Evolutionary conservation across 768 basidiomycete species (phyloP), one percentile per base, ranked within the genome.

Genomic region (Tricholoma saponaceum): DNA sequence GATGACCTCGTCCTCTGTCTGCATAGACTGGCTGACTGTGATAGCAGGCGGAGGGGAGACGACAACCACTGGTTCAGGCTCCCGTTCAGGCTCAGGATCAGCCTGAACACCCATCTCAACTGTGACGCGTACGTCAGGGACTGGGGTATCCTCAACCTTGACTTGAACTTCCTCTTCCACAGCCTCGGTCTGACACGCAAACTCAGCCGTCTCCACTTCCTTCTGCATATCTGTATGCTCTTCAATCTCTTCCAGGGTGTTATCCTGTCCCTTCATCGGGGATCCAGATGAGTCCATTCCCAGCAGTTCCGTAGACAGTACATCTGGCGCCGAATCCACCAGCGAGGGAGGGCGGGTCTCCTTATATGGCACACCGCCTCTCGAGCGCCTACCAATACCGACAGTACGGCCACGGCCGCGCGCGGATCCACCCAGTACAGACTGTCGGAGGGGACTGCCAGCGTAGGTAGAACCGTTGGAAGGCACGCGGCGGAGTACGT

Each of bases 281-380:
- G 79, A 76, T 59, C 76, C 74, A 50, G 47, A 30, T 9, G 47
- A n/a, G 35, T 77, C 77, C 56, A 79, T 70, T 8, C 44, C 80
- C 74, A 64, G 54, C 50, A 92, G 72, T 65, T 89, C 89, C 39
- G 83, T 79, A 23, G 88, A 84, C 35, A 91, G 79, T 7, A 87
- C 83, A 63, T 87, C 88, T 0, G 90, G 88, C 16, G 84, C 82
- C 26, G 47, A 50, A 39, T 83, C 87, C 8, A 91, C 82, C 28
- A 92, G 72, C 0, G 87, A 89, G 22, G 84, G 75, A 14, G 89
- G 89, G 26, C 90, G 78, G 12, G 82, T 80, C 60, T 89, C 84
- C 62, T 85, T 84, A 73, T 80, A 88, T 5, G 87, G 82, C 28
- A 82, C 82, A 56, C 88, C 88, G 53, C 87, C 87, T 20, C 88